A percentile compares a stretch with the other conserved stretches of the same genome.
Conservation (phyloP, 768 basidiomycete species). For the Lanmaoa pseudosensibilis region DNA sequence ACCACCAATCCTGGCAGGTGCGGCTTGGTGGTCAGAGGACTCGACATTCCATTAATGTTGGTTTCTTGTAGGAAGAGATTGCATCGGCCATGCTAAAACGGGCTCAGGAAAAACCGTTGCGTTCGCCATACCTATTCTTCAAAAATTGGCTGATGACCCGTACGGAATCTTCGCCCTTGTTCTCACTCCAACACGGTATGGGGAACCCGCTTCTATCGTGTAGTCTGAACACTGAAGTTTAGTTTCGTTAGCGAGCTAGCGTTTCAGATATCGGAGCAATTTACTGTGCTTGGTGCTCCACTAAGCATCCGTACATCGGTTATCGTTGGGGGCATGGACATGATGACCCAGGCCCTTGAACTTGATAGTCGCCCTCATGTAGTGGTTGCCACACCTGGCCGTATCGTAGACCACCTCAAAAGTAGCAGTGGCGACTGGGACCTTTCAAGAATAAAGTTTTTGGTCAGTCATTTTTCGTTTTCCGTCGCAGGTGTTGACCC, state of each 20-base stretch:
- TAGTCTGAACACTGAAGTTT: neutral
- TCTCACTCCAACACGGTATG: constrained; percentile 90
- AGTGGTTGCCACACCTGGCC: constrained; percentile 93
- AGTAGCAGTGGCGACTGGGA: constrained; percentile 80
- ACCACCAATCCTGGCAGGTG: constrained; percentile 78
- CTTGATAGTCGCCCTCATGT: constrained; percentile 85
- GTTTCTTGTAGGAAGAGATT: constrained; percentile 74
- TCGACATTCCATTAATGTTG: neutral
- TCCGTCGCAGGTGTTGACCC: neutral
- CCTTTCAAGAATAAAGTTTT: constrained; percentile 77
- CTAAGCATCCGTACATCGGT: constrained; percentile 84
- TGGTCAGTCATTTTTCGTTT: constrained; percentile 50
- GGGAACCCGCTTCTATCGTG: neutral
- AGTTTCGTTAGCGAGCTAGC: constrained; percentile 74
- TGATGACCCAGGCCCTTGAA: constrained; percentile 91
- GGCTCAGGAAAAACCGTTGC: constrained; percentile 98
- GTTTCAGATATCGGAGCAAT: constrained; percentile 97
- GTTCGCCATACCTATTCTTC: constrained; percentile 93
- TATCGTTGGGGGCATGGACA: constrained; percentile 97
- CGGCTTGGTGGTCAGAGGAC: constrained; percentile 1
- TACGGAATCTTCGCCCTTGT: constrained; percentile 94
- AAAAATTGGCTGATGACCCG: constrained; percentile 83
- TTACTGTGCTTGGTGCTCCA: constrained; percentile 82
- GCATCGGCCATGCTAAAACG: constrained; percentile 97
- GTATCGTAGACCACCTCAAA: constrained; percentile 86